Conservation (phyloP, 225 moss, liverwort and hornwort species). For the Sphagnum tenellum region DNA sequence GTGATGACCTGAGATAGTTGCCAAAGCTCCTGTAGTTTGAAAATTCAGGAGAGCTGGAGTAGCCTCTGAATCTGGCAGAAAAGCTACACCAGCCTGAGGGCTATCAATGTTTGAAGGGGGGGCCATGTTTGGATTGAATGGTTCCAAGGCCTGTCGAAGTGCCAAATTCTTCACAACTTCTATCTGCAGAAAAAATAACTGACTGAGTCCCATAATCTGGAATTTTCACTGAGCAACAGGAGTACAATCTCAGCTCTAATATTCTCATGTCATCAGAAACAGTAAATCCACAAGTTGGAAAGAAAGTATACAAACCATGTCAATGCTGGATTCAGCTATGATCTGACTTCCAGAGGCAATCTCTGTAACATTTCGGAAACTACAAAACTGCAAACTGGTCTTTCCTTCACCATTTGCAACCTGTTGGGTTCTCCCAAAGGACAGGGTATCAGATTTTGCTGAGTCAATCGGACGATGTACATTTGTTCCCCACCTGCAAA, state of each 20-base stretch:
- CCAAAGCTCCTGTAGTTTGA: too few relatives aligned
- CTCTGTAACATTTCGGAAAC: conserved; percentile 52
- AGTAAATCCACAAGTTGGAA: too few relatives aligned
- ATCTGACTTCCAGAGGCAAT: conserved; percentile 38
- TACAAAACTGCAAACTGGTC: conserved; percentile 28
- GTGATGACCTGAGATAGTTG: not conserved
- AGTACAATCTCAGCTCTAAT: too few relatives aligned
- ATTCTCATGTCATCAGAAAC: too few relatives aligned
- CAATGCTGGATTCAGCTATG: conserved; percentile 37
- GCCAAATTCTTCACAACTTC: conserved; percentile 80
- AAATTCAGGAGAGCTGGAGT: not conserved
- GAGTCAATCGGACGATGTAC: conserved; percentile 14
- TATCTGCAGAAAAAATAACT: conserved; percentile 23
- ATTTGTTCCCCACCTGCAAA: conserved; percentile 23
- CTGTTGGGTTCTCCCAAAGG: conserved; percentile 15
- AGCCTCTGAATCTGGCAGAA: conserved; percentile 10
- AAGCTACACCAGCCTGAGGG: conserved; percentile 6
- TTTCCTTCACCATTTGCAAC: conserved; percentile 35
- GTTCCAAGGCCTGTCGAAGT: conserved; percentile 42
- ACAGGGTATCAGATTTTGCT: conserved; percentile 18
- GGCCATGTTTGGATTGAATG: conserved; percentile 18
- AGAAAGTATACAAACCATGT: conserved; percentile 22
- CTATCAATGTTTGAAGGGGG: conserved; percentile 14
- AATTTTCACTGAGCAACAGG: too few relatives aligned
- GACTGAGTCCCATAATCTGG: too few relatives aligned